phyloP scores from a whole-genome alignment of 345 rosid genomes.

The Mercurialis annua region DNA sequence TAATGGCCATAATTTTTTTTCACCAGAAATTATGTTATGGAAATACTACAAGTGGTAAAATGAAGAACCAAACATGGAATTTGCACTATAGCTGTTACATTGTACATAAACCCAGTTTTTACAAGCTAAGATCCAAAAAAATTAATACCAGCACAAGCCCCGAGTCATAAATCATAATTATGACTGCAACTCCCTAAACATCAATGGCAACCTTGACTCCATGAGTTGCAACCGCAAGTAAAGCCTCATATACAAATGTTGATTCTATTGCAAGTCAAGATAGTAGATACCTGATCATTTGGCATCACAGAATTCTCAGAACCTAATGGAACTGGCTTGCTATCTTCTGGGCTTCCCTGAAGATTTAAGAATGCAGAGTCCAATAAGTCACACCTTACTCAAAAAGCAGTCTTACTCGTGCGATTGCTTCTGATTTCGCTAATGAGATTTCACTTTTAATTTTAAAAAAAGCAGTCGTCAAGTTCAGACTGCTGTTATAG shows the following conservation, averaged over 20 bases:
- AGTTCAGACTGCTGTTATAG: constrained; percentile 1
- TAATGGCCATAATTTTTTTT: too few relatives aligned
- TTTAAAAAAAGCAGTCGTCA: constrained; percentile 4
- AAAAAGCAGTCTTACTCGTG: constrained; percentile 9
- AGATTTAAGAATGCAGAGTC: constrained; percentile 15
- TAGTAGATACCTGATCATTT: constrained; percentile 32
- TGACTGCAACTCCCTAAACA: background rate
- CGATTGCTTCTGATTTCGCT: too few relatives aligned
- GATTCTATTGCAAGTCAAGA: background rate
- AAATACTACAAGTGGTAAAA: too few relatives aligned
- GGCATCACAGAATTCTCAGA: constrained; percentile 25
- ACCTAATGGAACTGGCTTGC: constrained; percentile 30
- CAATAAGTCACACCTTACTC: constrained; percentile 8
- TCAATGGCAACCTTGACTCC: background rate
- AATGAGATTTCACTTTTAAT: too few relatives aligned
- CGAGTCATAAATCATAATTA: background rate
- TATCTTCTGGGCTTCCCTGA: constrained; percentile 46
- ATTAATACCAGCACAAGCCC: background rate
- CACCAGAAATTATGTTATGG: too few relatives aligned
- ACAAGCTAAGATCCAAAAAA: background rate
- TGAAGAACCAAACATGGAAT: too few relatives aligned
- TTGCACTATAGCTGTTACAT: background rate
- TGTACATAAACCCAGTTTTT: background rate
- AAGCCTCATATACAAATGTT: background rate
- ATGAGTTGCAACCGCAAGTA: background rate